phyloP scores from a whole-genome alignment of 108 stramenopile species.

The Chaetoceros tenuissimus region DNA sequence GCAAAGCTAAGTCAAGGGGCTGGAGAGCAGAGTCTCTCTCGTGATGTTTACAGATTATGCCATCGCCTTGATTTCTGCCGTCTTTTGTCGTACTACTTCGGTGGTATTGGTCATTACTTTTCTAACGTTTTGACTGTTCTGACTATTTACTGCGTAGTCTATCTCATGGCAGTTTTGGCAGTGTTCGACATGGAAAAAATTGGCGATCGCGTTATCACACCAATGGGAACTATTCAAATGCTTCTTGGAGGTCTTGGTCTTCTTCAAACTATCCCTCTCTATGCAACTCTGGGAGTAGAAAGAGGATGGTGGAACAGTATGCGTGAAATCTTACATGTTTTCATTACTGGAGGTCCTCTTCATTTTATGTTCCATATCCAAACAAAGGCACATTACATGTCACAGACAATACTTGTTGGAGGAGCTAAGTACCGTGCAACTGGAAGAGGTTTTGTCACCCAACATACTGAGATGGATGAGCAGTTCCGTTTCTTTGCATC shows the following conservation, averaged over 20 bases:
- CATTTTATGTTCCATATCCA: conserved; percentile 99
- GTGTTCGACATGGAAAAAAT: conserved; percentile 88
- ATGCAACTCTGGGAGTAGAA: conserved; percentile 94
- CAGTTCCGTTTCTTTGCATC: conserved; percentile 95
- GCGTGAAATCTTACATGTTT: conserved; percentile 83
- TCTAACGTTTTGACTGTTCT: conserved; percentile 90
- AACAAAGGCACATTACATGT: conserved; percentile 95
- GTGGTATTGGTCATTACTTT: conserved; percentile 97
- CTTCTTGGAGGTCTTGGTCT: conserved; percentile 87
- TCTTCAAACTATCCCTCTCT: conserved; percentile 94
- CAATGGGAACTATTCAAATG: conserved; percentile 94
- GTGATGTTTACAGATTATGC: conserved; percentile 93
- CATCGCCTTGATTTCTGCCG: conserved; percentile 95
- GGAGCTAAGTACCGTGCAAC: conserved; percentile 96
- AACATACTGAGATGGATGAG: conserved; percentile 93
- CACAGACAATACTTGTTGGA: conserved; percentile 96
- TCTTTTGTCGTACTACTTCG: conserved; percentile 95
- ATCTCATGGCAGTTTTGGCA: conserved; percentile 86
- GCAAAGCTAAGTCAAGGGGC: conserved; percentile 98
- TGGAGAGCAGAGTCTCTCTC: conserved; percentile 94
- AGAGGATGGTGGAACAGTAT: conserved; percentile 85
- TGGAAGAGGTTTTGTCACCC: conserved; percentile 98
- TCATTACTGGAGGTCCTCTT: conserved; percentile 93
- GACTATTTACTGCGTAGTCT: conserved; percentile 90
- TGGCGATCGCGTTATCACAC: conserved; percentile 87